Conservation (phyloP, 129 eudicot genomes). For the Helichrysum umbraculigerum region DNA sequence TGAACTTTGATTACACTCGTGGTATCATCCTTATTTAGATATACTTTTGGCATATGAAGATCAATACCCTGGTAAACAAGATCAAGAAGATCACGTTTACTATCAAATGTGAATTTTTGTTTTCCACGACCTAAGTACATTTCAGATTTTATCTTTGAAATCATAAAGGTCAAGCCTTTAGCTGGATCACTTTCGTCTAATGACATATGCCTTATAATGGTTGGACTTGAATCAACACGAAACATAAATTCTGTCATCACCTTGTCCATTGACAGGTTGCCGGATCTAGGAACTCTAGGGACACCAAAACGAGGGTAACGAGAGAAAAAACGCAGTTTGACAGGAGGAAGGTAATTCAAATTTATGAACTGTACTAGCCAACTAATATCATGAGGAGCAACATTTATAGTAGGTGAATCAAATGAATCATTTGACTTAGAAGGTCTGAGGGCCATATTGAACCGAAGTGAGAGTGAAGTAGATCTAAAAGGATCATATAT, state of each 20-base stretch:
- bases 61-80: constrained; percentile 85
- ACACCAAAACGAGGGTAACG: constrained; percentile 96
- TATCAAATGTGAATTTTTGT: constrained; percentile 79
- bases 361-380: constrained; percentile 78
- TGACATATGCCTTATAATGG: constrained; percentile 69
- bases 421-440: constrained; percentile 25
- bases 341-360: constrained; percentile 77
- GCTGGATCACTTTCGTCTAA: constrained; percentile 88
- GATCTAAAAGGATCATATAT: constrained; percentile 89
- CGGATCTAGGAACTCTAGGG: constrained; percentile 88
- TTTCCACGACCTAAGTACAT: constrained; percentile 71
- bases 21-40: constrained; percentile 59
- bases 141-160: constrained; percentile 75
- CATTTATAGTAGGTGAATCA: constrained; percentile 61
- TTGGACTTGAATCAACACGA: constrained; percentile 76
- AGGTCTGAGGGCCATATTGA: constrained; percentile 73
- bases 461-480: constrained; percentile 70
- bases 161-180: constrained; percentile 71
- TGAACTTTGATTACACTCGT: constrained; percentile 62
- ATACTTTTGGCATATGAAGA: constrained; percentile 74
- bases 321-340: constrained; percentile 80
- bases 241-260: constrained; percentile 92
- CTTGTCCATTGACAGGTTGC: constrained; percentile 80
- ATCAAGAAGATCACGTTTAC: constrained; percentile 78
- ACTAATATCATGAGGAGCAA: constrained; percentile 84